Evolutionary conservation across 2,329 filamentous ascomycete genomes (phyloP).

Genomic region (Diplodia intermedia): DNA sequence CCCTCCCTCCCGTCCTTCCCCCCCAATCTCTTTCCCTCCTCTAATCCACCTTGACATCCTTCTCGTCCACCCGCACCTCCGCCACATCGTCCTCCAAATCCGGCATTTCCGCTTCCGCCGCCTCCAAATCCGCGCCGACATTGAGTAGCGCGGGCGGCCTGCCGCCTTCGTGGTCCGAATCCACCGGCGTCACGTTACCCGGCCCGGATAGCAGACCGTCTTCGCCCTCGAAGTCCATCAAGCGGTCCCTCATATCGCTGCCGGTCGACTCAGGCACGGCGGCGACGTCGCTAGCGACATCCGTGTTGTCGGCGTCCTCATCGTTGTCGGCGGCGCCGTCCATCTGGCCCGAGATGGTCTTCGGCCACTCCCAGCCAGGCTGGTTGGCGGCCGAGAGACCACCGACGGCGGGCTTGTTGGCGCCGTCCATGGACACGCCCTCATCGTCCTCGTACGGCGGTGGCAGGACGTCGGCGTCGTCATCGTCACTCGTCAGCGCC

Average conservation of each 20-base stretch:
- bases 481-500: conserved; percentile 11
- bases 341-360: neutral
- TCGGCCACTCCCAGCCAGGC: neutral
- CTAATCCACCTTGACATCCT: conserved; percentile 25
- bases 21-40: neutral
- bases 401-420: neutral
- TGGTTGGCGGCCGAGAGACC: neutral
- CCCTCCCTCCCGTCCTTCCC: neutral
- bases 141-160: conserved; percentile 8
- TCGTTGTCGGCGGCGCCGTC: conserved; percentile 7
- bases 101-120: conserved; percentile 23
- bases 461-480: neutral
- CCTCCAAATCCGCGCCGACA: conserved; percentile 20
- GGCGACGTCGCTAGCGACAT: conserved; percentile 23
- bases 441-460: conserved; percentile 27
- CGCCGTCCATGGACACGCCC: conserved; percentile 1
- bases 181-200: conserved; percentile 18
- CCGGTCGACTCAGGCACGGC: neutral
- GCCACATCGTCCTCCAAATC: conserved; percentile 34
- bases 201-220: neutral
- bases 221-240: conserved; percentile 22
- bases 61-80: conserved; percentile 34
- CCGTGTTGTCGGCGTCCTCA: conserved; percentile 16
- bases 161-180: conserved; percentile 9
- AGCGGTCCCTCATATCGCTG: conserved; percentile 12